Base-by-base conservation (phyloP, 2,329 filamentous ascomycete species). In the Fusarium clavum region DNA sequence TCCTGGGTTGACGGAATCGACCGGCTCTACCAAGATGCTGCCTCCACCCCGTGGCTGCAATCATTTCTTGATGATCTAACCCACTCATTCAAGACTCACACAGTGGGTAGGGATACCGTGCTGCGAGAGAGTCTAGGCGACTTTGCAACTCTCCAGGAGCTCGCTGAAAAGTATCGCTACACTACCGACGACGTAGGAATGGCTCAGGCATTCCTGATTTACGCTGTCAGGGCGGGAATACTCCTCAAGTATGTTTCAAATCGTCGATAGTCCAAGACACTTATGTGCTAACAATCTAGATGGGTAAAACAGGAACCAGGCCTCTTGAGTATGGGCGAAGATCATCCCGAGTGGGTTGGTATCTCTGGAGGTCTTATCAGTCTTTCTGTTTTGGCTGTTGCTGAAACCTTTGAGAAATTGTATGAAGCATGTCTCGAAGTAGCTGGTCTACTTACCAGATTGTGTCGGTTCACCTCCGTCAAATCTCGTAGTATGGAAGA, bases 331-430 rank as follows among this genome's bases (percentile, higher is more conserved):
- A 51, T 8, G 18, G 14, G 16, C 11, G 48, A 32, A 24, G 14
- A 27, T 18, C 27, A 14, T 24, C 29, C 48, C 8, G 48, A 51
- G 14, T 51, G 48, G 48, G n/a, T 51, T 24, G 48, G 48, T 38
- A 51, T 51, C 48, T 51, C 48, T 24, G 48, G 48, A 10, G 48
- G 48, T 11, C 48, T 51, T 10, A 51, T 51, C 14, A 51, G 29
- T 25, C 16, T 51, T 32, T 32, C 48, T 16, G 27, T 34, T 14
- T 34, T 34, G 48, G 48, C 48, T 14, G 48, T 51, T n/a, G n/a
- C 48, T 34, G 29, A 51, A 38, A 34, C 22, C 16, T 51, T 51
- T 38, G 48, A 51, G 9, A 34, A 24, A 24, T 25, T 51, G 14
- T 38, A 27, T 18, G 32, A 34, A 24, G 48, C 27, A 24, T 38